A percentile compares a stretch with the other conserved stretches of the same genome.
Evolutionary conservation across 2,329 filamentous ascomycete genomes (phyloP).

Genomic region (Penicillium sp.): DNA sequence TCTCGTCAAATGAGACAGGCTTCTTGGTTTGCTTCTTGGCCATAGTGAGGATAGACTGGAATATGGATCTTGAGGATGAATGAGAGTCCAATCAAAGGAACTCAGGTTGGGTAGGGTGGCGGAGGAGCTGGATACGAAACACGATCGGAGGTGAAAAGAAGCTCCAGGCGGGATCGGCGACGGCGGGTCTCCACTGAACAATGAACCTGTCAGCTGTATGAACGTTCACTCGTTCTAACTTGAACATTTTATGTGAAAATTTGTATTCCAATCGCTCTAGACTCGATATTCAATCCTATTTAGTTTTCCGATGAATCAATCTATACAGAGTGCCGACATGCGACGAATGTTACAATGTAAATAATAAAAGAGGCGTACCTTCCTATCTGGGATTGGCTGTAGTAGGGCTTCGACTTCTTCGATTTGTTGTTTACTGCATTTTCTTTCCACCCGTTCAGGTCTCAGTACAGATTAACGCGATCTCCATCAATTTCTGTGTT

Average conservation of each 20-base stretch:
- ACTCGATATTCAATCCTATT: no score
- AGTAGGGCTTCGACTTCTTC: neutral
- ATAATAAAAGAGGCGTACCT: neutral
- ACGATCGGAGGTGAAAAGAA: neutral
- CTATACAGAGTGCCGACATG: no score
- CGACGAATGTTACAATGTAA: neutral
- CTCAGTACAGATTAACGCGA: neutral
- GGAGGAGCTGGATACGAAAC: neutral
- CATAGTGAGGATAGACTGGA: constrained; percentile 28
- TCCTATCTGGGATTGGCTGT: neutral
- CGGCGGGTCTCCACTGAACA: neutral
- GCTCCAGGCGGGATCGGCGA: neutral
- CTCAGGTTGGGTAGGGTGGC: neutral
- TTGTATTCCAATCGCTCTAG: no score
- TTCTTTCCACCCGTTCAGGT: neutral
- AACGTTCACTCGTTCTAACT: neutral
- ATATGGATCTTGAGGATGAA: neutral
- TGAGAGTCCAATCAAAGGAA: neutral
- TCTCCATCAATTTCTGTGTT: neutral
- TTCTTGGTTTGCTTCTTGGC: constrained; percentile 27
- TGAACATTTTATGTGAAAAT: no score
- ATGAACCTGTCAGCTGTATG: neutral
- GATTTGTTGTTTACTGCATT: neutral
- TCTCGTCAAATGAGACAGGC: constrained; percentile 50
- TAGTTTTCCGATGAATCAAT: no score